These are phyloP conservation scores for Ceratocystis smalleyi DNA, from an alignment of 2,329 filamentous ascomycete species.

Conservation along the genomic window DNA sequence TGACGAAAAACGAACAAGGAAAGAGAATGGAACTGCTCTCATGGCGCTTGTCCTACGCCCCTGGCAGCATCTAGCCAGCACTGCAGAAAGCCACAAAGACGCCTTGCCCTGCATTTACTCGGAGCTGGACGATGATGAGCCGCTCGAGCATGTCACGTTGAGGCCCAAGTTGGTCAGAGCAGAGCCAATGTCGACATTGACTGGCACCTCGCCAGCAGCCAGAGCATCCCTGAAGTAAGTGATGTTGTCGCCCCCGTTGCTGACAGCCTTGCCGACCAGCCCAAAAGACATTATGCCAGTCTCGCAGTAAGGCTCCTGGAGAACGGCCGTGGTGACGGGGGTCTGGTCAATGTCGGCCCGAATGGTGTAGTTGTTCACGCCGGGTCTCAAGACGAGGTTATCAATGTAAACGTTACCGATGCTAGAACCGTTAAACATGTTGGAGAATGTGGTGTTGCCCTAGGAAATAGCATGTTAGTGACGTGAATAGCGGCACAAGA, in stretches of 20 bases:
- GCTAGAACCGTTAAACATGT: conserved; percentile 34
- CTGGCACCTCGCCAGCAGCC: conserved; percentile 33
- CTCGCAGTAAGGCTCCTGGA: conserved; percentile 34
- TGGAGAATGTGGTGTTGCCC: conserved; percentile 49
- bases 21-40: neutral
- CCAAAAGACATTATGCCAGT: conserved; percentile 39
- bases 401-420: conserved; percentile 44
- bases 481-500: neutral
- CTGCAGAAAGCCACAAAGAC: neutral
- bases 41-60: neutral
- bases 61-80: conserved; percentile 1
- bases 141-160: conserved; percentile 18
- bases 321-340: conserved; percentile 31
- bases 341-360: conserved; percentile 37
- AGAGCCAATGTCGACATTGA: conserved; percentile 36
- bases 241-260: conserved; percentile 36
- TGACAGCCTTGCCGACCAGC: conserved; percentile 37
- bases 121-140: conserved; percentile 4
- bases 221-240: conserved; percentile 43
- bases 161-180: conserved; percentile 27
- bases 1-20: neutral
- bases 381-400: conserved; percentile 43
- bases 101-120: neutral
- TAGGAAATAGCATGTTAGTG: conserved; percentile 21
- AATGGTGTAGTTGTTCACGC: conserved; percentile 40